Base-by-base conservation (phyloP, 805 yeast species). In the Yueomyces sp. region DNA sequence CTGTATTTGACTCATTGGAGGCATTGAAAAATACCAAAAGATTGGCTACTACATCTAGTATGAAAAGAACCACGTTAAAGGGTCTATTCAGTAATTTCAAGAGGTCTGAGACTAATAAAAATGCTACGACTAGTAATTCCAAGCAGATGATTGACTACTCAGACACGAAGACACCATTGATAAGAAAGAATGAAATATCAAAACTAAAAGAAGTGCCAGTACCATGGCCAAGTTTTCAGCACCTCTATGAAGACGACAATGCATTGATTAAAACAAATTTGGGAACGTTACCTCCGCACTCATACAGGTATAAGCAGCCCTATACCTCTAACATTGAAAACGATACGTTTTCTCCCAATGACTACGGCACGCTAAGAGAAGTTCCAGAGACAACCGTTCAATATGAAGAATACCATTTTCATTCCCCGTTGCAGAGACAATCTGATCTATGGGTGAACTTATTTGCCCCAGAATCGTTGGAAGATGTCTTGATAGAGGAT, bases 401-500 rank as follows among this genome's bases (percentile, higher is more conserved):
- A n/a, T 26, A 5, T 27, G 6, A 37, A 7, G 29, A 37, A 27
- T 6, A 28, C 8, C 5, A 28, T 7, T 26, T 26, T 26, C 19
- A 19, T 5, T 6, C 28, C 9, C 29, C 29, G 5, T 37, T 19
- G 5, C 6, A 8, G 8, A n/a, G 28, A n/a, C 9, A 28, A 9
- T 36, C 41, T 30, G 5, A n/a, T 3, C 37, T 53, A 9, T 66
- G 69, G 69, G 47, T 58, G 0, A 45, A 49, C 1, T 42, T 50
- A 5, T 60, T 61, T 42, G 55, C 51, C 40, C 73, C 73, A 0
- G 41, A 45, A 11, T 27, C 44, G 0, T 27, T 62, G 2, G 44
- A 54, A 4, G 66, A 65, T 12, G 55, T 67, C 0, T 42, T 68
- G 9, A 37, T 60, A 8, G 57, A 56, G n/a, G 47, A 51, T 2